Evolutionary conservation across 352 stramenopile species (phyloP), one percentile per base, ranked within the genome.

Genomic region (Pythium volutum): DNA sequence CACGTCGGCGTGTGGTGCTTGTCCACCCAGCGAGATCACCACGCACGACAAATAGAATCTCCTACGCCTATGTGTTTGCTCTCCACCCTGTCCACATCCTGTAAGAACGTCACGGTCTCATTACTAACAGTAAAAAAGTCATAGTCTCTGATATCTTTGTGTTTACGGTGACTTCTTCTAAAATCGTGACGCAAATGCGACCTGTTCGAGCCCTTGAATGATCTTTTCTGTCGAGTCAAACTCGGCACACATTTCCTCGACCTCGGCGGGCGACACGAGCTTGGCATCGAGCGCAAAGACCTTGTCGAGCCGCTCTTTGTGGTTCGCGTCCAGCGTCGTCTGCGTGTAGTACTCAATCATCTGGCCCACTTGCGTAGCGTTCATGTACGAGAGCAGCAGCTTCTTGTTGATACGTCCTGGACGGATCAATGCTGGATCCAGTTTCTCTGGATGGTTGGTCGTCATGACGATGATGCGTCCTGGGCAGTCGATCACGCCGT

Each of bases 391-490:
- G 15, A 96, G 69, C 31, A 81, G 41, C 23, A 97, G 45, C 69
- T 92, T 89, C 73, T 89, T 89, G 69, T 97, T 93, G 26, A 98
- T 79, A 36, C 90, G 83, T 0, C 90, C 92, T 1, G 92, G 92
- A 8, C 92, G 83, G 8, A 98, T 87, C 2, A 97, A 76, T 29
- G 91, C 91, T 10, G 85, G 77, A 66, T 98, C 91, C 20, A 98
- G 77, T 49, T 88, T 91, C 71, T 98, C 92, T 11, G 88, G 92
- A 65, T 97, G 86, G 70, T 98, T 98, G n/a, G 87, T 96, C 9
- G 92, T 97, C 82, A 97, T 95, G 70, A 98, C 87, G 2, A 97
- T 73, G 55, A 98, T 97, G 43, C 89, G 79, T 0, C 84, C 88
- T 18, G 86, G 84, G 22, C 74, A 89, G 61, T 97, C 89, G 22